Conservation (phyloP, 441 rosid species). For the Daphne laureola region DNA sequence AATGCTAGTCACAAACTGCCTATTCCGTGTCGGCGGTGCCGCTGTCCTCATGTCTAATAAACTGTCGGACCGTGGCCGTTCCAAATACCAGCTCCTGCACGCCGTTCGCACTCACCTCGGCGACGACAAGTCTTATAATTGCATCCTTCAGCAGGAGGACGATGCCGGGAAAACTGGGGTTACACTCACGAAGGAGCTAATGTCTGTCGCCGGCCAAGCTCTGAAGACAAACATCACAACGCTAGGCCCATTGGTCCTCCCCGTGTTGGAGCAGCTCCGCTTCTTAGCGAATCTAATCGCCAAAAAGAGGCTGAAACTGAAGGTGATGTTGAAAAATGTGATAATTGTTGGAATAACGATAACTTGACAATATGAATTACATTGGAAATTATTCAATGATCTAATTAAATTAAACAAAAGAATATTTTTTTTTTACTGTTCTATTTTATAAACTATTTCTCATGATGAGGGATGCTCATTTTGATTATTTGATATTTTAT, state of each 20-base stretch:
- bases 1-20: conserved; percentile 31
- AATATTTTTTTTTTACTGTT: too few species aligned
- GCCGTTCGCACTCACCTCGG: conserved; percentile 29
- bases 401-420: too few species aligned
- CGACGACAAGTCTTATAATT: conserved; percentile 25
- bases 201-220: conserved; percentile 36
- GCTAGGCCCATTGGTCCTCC: conserved; percentile 31
- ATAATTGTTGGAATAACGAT: too few species aligned
- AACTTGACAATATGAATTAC: too few species aligned
- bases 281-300: conserved; percentile 17
- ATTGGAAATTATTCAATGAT: too few species aligned
- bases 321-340: conserved; percentile 2
- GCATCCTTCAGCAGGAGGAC: conserved; percentile 29
- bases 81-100: conserved; percentile 28
- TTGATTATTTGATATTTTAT: too few species aligned
- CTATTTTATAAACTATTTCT: too few species aligned
- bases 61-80: conserved; percentile 19
- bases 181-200: conserved; percentile 27
- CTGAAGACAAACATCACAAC: conserved; percentile 32
- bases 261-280: conserved; percentile 30
- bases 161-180: conserved; percentile 21
- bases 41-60: conserved; percentile 35
- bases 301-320: conserved; percentile 22
- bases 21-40: conserved; percentile 42
- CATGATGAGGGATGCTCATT: too few species aligned